These are phyloP conservation scores for Exophiala bonariae DNA, from an alignment of 2,329 filamentous ascomycete genomes.

Conservation along the genomic window DNA sequence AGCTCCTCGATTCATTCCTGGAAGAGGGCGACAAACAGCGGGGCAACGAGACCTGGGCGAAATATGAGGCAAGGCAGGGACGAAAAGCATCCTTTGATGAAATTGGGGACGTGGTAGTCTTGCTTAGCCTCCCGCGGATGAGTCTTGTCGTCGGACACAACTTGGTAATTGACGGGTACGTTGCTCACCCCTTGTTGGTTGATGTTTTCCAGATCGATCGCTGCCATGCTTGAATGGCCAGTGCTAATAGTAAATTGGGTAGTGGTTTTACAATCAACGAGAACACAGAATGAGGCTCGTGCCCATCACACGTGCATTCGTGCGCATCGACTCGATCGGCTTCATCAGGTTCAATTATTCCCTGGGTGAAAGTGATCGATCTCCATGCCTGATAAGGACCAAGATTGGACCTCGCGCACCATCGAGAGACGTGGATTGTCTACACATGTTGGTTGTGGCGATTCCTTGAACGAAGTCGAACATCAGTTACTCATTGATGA, in stretches of 20 bases:
- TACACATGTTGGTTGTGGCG: no score
- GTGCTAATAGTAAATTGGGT: background rate
- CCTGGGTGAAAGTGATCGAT: no score
- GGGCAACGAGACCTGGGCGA: slow-evolving; percentile 12
- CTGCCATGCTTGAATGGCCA: background rate
- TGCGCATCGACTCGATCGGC: no score
- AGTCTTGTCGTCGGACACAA: slow-evolving; percentile 23
- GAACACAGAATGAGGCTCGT: slow-evolving; percentile 12
- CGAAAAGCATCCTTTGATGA: slow-evolving; percentile 21
- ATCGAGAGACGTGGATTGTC: no score
- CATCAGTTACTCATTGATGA: no score
- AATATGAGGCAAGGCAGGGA: slow-evolving; percentile 20
- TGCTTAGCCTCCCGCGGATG: slow-evolving; percentile 20
- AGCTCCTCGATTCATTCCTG: slow-evolving; percentile 20
- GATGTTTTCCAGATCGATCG: background rate
- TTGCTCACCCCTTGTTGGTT: background rate
- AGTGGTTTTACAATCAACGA: slow-evolving; percentile 23
- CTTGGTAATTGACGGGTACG: slow-evolving; percentile 22
- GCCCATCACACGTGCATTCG: no score
- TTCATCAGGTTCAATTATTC: no score
- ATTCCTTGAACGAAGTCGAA: no score
- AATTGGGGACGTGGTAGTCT: slow-evolving; percentile 22
- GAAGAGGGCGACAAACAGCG: slow-evolving; percentile 3
- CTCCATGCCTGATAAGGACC: no score
- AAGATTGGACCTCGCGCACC: no score